Conservation (phyloP, 805 yeast species). For the Teunomyces stri region DNA sequence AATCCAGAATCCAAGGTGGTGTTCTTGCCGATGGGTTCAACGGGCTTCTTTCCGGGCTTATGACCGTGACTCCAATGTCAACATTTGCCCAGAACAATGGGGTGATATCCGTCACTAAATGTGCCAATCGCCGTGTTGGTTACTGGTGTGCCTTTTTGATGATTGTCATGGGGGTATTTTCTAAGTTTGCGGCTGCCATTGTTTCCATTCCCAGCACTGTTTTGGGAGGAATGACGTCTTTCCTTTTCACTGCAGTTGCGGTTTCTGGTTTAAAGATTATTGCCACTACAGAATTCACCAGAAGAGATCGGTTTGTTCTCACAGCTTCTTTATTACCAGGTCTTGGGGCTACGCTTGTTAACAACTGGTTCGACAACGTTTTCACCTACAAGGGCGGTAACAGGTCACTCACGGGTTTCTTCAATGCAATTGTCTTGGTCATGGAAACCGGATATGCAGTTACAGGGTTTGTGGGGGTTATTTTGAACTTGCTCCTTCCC, state of each 20-base stretch:
- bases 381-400: constrained; percentile 69
- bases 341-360: constrained; percentile 62
- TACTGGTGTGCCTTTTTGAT: constrained; percentile 79
- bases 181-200: constrained; percentile 51
- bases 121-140: constrained; percentile 83
- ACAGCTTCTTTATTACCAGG: constrained; percentile 67
- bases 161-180: constrained; percentile 80
- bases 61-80: constrained; percentile 86
- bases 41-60: constrained; percentile 71
- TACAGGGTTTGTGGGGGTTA: constrained; percentile 61
- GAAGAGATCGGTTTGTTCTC: constrained; percentile 71
- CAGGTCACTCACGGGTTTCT: constrained; percentile 54
- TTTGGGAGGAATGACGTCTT: constrained; percentile 86
- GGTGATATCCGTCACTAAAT: constrained; percentile 86
- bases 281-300: constrained; percentile 57
- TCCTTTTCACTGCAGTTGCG: constrained; percentile 72
- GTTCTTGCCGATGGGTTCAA: constrained; percentile 84
- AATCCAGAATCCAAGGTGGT: constrained; percentile 90
- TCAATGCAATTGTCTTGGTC: constrained; percentile 65
- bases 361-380: constrained; percentile 60
- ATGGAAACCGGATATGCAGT: constrained; percentile 75
- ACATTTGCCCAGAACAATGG: constrained; percentile 96
- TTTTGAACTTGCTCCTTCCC: constrained; percentile 61
- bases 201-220: constrained; percentile 72
- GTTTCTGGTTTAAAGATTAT: constrained; percentile 72